Evolutionary conservation across 1,139 yeast genomes (phyloP).

Genomic region (Meyerozyma smithsonii): DNA sequence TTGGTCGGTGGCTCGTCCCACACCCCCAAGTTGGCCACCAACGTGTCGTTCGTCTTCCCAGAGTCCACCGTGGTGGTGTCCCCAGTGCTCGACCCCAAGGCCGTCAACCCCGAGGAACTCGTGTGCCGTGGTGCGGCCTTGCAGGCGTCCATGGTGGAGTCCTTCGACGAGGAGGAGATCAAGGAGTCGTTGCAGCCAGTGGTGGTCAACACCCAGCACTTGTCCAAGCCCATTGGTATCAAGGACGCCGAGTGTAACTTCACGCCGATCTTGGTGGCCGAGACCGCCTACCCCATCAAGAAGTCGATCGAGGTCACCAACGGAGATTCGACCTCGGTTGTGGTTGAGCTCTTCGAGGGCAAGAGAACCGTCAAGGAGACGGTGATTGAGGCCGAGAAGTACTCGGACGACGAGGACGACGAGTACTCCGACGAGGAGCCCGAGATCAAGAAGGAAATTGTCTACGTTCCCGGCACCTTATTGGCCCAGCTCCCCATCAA

Average conservation of each 20-base stretch:
- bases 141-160: slow-evolving; percentile 86
- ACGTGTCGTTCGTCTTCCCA: slow-evolving; percentile 72
- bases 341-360: slow-evolving; percentile 80
- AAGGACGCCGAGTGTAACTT: slow-evolving; percentile 70
- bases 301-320: slow-evolving; percentile 65
- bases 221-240: slow-evolving; percentile 80
- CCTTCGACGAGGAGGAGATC: slow-evolving; percentile 83
- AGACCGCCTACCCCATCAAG: slow-evolving; percentile 91
- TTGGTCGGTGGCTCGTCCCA: slow-evolving; percentile 93
- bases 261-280: slow-evolving; percentile 69
- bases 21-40: slow-evolving; percentile 84
- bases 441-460: slow-evolving; percentile 68
- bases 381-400: slow-evolving; percentile 55
- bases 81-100: slow-evolving; percentile 72
- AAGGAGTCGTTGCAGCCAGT: slow-evolving; percentile 81
- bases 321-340: slow-evolving; percentile 56
- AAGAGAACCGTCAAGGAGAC: slow-evolving; percentile 75
- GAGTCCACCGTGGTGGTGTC: slow-evolving; percentile 74
- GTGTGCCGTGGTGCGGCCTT: slow-evolving; percentile 94
- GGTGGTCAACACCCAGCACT: slow-evolving; percentile 85
- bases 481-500: slow-evolving; percentile 77
- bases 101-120: slow-evolving; percentile 84
- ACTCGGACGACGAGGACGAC: slow-evolving; percentile 37
- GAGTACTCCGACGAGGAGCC: slow-evolving; percentile 54
- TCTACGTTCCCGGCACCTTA: slow-evolving; percentile 67